Evolutionary conservation across 345 rosid species (phyloP).

Genomic region (Physaria fendleri): DNA sequence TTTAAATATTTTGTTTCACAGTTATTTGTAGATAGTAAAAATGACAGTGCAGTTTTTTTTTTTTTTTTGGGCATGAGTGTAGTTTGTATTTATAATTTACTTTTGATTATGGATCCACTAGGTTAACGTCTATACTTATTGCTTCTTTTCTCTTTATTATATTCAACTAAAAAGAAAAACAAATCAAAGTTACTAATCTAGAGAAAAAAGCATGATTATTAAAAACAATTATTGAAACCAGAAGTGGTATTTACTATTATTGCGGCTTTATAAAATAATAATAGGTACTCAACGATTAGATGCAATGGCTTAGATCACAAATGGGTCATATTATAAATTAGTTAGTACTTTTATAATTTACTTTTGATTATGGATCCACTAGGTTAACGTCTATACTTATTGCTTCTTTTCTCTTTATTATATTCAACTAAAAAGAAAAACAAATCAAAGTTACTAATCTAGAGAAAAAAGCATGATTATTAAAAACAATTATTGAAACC

Average conservation of each 20-base stretch:
- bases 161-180: background rate
- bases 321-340: constrained; percentile 12
- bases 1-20: background rate
- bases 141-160: background rate
- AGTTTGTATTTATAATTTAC: background rate
- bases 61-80: no score
- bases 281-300: constrained; percentile 8
- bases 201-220: background rate
- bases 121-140: background rate
- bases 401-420: background rate
- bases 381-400: background rate
- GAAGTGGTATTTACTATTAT: constrained; percentile 8
- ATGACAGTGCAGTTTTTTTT: no score
- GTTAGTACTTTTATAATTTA: background rate
- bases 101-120: background rate
- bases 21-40: background rate
- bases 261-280: background rate
- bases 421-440: background rate
- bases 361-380: background rate
- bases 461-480: background rate
- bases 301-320: constrained; percentile 16
- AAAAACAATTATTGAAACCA: background rate
- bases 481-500: background rate
- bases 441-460: constrained; percentile 9
- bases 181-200: constrained; percentile 10